Evolutionary conservation across 768 basidiomycete species (phyloP).

Genomic region (Dacryopinax spathularia): DNA sequence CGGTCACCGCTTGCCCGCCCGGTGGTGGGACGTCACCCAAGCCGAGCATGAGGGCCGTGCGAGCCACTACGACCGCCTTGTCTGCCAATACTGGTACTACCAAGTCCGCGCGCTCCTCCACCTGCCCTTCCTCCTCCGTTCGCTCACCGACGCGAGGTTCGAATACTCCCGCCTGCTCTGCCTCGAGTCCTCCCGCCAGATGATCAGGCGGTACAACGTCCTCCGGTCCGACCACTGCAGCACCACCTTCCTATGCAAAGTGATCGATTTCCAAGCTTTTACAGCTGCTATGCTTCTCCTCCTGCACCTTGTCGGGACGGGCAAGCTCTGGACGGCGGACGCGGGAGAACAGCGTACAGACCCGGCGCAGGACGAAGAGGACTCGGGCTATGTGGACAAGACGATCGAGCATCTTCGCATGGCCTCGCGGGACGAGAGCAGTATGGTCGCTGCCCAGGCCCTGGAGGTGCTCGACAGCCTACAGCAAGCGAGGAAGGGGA

Average conservation of each 20-base stretch:
- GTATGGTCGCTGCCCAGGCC: background rate
- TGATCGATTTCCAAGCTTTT: background rate
- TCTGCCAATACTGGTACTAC: background rate
- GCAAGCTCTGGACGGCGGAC: background rate
- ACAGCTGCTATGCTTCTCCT: background rate
- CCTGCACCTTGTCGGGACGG: background rate
- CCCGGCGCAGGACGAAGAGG: background rate
- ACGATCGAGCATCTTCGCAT: background rate
- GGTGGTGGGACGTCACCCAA: slow-evolving; percentile 1
- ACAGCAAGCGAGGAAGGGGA: background rate
- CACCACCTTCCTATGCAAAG: background rate
- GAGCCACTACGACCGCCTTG: slow-evolving; percentile 3
- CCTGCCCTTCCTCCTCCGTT: background rate
- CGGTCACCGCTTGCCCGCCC: background rate
- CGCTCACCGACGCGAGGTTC: background rate
- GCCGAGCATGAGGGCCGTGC: background rate
- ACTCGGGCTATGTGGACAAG: background rate
- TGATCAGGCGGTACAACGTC: background rate
- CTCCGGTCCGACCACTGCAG: background rate
- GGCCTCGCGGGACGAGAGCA: background rate
- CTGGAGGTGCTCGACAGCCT: slow-evolving; percentile 1
- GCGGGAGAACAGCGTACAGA: background rate
- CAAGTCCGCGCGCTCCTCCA: background rate
- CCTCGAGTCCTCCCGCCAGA: background rate
- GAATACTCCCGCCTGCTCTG: slow-evolving; percentile 1